Conservation (phyloP, 768 basidiomycete species). For the Lactifluus rugatus region DNA sequence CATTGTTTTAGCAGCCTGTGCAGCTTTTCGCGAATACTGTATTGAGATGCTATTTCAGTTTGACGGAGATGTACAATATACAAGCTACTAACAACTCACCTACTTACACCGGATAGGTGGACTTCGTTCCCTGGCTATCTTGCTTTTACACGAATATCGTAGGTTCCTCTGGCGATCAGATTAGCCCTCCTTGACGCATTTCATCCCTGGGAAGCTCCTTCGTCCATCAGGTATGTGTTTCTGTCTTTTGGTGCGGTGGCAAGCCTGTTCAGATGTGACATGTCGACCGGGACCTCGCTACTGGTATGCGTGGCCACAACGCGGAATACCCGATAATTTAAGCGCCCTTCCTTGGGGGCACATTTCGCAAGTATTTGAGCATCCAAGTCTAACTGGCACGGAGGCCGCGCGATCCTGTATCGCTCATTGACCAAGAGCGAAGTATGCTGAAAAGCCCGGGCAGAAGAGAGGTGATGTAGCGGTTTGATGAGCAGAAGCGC, state of each 20-base stretch:
- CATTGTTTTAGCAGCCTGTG: too few species aligned
- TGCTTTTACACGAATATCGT: neutral
- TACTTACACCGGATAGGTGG: neutral
- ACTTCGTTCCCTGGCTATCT: neutral
- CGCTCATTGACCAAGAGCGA: neutral
- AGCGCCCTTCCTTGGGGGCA: neutral
- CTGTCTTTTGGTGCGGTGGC: neutral
- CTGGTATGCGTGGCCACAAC: neutral
- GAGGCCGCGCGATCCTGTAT: neutral
- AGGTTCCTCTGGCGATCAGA: neutral
- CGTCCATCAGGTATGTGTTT: neutral
- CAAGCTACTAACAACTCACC: neutral
- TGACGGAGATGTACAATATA: neutral
- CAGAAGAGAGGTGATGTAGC: neutral
- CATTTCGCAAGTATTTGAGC: neutral
- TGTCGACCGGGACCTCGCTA: neutral
- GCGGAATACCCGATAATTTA: neutral
- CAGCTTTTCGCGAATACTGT: neutral
- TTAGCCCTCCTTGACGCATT: neutral
- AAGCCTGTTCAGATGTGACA: neutral
- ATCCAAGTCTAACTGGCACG: neutral
- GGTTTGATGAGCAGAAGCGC: conserved; percentile 7
- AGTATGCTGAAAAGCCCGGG: neutral
- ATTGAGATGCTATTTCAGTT: neutral
- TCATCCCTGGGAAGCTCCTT: neutral